A percentile compares a stretch with the other conserved stretches of the same genome.
Conservation (phyloP, 176 grass and related monocot genomes). For the Lolium rigidum region DNA sequence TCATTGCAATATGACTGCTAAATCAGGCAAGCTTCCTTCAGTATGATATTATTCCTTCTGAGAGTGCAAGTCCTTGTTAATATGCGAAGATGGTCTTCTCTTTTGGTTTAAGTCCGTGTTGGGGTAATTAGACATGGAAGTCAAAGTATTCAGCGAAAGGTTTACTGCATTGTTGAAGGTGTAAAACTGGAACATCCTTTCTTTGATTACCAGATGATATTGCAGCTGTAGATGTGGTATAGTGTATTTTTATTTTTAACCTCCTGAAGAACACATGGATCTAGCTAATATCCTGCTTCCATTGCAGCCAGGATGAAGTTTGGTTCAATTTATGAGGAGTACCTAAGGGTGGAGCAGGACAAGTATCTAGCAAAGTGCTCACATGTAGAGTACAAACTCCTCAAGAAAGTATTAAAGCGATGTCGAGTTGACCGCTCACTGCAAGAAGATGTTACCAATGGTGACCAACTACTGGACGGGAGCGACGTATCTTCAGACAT, state of each 20-base stretch:
- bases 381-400: conserved; percentile 71
- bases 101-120: not conserved
- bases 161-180: conserved; percentile 1
- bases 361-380: conserved; percentile 68
- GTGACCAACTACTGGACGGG: conserved; percentile 33
- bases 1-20: not conserved
- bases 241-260: not conserved
- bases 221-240: not conserved
- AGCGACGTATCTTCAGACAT: conserved; percentile 36
- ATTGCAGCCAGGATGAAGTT: conserved; percentile 63
- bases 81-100: not conserved
- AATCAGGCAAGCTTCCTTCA: not conserved
- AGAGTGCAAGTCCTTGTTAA: conserved; percentile 1
- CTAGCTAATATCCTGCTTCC: conserved; percentile 22
- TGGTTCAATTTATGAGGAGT: conserved; percentile 63
- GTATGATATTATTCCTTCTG: not conserved
- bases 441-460: conserved; percentile 40
- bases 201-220: not conserved
- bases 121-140: not conserved
- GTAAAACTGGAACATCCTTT: not conserved
- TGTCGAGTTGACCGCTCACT: conserved; percentile 55
- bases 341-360: conserved; percentile 68
- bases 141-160: not conserved
- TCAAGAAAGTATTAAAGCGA: conserved; percentile 78
- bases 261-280: not conserved